These are phyloP conservation scores for Hanseniaspora mollemarum DNA, from an alignment of 805 yeast species.

Conservation along the genomic window DNA sequence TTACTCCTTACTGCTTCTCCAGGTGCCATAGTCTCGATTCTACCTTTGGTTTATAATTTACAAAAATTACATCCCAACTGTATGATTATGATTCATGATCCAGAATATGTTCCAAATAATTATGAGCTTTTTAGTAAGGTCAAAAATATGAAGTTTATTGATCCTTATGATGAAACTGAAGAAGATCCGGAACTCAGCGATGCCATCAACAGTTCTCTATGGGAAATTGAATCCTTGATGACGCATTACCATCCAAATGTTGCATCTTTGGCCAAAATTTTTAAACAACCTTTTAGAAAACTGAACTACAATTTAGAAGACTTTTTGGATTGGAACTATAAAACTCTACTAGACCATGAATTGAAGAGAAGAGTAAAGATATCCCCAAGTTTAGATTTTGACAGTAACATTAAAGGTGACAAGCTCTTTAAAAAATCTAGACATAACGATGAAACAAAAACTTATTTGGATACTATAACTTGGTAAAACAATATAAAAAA, in stretches of 20 bases:
- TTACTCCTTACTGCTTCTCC: conserved; percentile 71
- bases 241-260: conserved; percentile 91
- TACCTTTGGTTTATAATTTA: conserved; percentile 86
- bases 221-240: conserved; percentile 79
- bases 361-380: conserved; percentile 51
- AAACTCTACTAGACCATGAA: conserved; percentile 53
- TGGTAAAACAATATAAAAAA: too few species aligned
- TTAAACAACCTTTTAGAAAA: conserved; percentile 81
- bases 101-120: conserved; percentile 25
- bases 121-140: conserved; percentile 25
- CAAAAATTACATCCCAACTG: conserved; percentile 88
- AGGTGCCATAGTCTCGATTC: conserved; percentile 70
- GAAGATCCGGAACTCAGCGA: conserved; percentile 64
- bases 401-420: conserved; percentile 63
- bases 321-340: conserved; percentile 83
- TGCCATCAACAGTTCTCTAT: conserved; percentile 75
- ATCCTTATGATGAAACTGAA: conserved; percentile 57
- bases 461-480: conserved; percentile 64
- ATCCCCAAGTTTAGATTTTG: conserved; percentile 61
- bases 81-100: conserved; percentile 70
- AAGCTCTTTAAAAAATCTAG: conserved; percentile 53
- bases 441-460: conserved; percentile 51
- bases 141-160: conserved; percentile 32
- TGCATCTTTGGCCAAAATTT: conserved; percentile 79
- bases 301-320: conserved; percentile 83